Percentiles rank a stretch among this genome's conserved stretches.
phyloP scores from a whole-genome alignment of 2,329 filamentous ascomycete species.

The Epichloe gansuensis region DNA sequence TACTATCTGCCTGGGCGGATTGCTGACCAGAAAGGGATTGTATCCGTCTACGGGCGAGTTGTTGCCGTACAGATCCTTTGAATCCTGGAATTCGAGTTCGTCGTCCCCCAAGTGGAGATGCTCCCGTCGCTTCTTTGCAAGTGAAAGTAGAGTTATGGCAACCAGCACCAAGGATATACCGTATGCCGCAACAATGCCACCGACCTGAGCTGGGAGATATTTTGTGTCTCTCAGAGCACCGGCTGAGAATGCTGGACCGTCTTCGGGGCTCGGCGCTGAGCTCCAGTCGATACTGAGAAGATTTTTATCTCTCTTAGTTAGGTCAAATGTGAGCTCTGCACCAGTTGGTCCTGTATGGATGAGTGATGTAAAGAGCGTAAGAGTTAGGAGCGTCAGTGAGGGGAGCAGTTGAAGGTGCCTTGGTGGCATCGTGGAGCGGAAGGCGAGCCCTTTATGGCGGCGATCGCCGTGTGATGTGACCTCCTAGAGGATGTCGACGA shows the following conservation, averaged over 20 bases:
- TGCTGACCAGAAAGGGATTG: neutral
- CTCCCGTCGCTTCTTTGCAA: conserved; percentile 43
- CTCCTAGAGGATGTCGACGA: conserved; percentile 33
- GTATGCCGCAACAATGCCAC: conserved; percentile 75
- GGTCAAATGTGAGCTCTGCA: conserved; percentile 7
- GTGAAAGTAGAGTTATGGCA: conserved; percentile 49
- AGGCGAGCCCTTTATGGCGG: conserved; percentile 17
- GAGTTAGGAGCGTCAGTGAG: conserved; percentile 15
- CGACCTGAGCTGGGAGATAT: conserved; percentile 69
- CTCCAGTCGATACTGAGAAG: conserved; percentile 32
- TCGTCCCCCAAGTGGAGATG: conserved; percentile 40
- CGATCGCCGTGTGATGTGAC: conserved; percentile 23
- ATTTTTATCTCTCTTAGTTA: conserved; percentile 16
- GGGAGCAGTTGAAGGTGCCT: conserved; percentile 15
- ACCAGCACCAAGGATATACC: conserved; percentile 63
- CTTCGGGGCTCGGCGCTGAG: conserved; percentile 41
- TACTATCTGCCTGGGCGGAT: conserved; percentile 8
- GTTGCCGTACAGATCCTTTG: conserved; percentile 12
- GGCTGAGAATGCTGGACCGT: conserved; percentile 46
- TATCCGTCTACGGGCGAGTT: conserved; percentile 10
- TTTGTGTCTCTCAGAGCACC: conserved; percentile 45
- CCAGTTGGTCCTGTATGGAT: conserved; percentile 12
- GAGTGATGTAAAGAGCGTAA: conserved; percentile 15
- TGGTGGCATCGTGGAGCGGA: conserved; percentile 29
- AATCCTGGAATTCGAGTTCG: conserved; percentile 30